Conservation (phyloP, 805 yeast species). For the Ogataea nakhonphanomensis region DNA sequence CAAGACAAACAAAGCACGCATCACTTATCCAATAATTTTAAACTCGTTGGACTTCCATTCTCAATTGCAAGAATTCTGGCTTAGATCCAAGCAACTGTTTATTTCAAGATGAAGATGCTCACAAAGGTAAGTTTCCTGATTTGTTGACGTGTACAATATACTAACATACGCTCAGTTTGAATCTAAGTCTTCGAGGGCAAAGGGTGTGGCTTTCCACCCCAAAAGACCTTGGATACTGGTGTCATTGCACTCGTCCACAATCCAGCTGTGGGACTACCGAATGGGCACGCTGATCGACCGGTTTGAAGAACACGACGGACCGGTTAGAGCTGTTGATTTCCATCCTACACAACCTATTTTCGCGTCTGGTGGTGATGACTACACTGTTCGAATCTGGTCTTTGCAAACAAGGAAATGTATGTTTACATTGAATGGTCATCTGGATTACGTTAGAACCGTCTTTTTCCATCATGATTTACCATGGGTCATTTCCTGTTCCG, state of each 20-base stretch:
- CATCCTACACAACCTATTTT: slow-evolving; percentile 98
- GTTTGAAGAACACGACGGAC: slow-evolving; percentile 98
- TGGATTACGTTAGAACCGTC: slow-evolving; percentile 93
- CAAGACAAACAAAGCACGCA: slow-evolving; percentile 12
- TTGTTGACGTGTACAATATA: slow-evolving; percentile 13
- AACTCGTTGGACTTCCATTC: slow-evolving; percentile 3
- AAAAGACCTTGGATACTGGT: slow-evolving; percentile 94
- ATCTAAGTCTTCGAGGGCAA: slow-evolving; percentile 96
- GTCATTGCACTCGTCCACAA: slow-evolving; percentile 94
- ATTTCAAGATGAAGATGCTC: slow-evolving; percentile 72
- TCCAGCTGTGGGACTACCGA: slow-evolving; percentile 98
- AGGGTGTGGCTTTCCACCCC: slow-evolving; percentile 97
- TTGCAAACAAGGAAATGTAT: slow-evolving; percentile 85
- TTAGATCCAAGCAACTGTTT: slow-evolving; percentile 6
- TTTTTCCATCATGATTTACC: slow-evolving; percentile 95
- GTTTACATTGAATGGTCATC: slow-evolving; percentile 88
- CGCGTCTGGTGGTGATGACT: slow-evolving; percentile 97
- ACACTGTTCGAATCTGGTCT: slow-evolving; percentile 94
- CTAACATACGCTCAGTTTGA: slow-evolving; percentile 58
- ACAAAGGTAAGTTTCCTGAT: slow-evolving; percentile 52
- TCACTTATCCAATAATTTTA: slow-evolving; percentile 6
- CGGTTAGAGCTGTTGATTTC: slow-evolving; percentile 91
- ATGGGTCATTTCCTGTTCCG: slow-evolving; percentile 94
- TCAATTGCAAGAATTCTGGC: slow-evolving; percentile 12
- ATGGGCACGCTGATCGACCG: slow-evolving; percentile 97